Base-by-base conservation (phyloP, 2,329 filamentous ascomycete genomes). In the Colletotrichum abscissum region DNA sequence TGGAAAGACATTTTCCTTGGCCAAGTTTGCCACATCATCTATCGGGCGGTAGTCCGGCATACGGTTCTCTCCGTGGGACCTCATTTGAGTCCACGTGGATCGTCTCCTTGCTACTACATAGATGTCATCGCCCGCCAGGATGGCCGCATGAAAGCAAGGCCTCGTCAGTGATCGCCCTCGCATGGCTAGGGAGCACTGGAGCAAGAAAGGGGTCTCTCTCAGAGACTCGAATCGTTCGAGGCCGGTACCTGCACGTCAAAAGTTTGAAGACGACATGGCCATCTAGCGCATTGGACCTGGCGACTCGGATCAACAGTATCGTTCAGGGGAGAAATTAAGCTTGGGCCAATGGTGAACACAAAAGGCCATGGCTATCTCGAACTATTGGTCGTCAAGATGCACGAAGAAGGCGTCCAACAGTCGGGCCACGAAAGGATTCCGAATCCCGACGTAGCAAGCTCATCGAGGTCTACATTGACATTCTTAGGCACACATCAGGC, bases 21-120 rank as follows among this genome's bases (percentile, higher is more conserved):
- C 67, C 28, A 8, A 56, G 42, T 66, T 58, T 70, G 67, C 71
- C 67, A 73, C 71, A 65, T 73, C 67, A 66, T 52, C 67, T 71
- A 28, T 33, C 35, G 30, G 26, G 62, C 14, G 33, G 38, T 60
- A 60, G 56, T n/a, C 24, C 14, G 33, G 38, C 67, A 60, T 49
- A 26, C 24, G 30, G 35, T 35, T 52, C 56, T 62, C 54, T 70
- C 19, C n/a, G 22, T 24, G 24, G 19, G 55, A 26, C 26, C 67
- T 62, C 55, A 12, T 60, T 65, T 52, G 30, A 46, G 54, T 12
- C 28, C 60, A 71, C 52, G 67, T 63, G 60, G 56, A 66, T 26
- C 33, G 42, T 35, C 26, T 26, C 28, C 56, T 57, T 33, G 19
- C 38, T 46, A 42, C 66, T 65, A 46, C 54, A 42, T 57, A 57